Percentiles rank a stretch among this genome's conserved stretches.
Evolutionary conservation across 106 monocot genomes (phyloP).

Genomic region (Dendrobium nobile): DNA sequence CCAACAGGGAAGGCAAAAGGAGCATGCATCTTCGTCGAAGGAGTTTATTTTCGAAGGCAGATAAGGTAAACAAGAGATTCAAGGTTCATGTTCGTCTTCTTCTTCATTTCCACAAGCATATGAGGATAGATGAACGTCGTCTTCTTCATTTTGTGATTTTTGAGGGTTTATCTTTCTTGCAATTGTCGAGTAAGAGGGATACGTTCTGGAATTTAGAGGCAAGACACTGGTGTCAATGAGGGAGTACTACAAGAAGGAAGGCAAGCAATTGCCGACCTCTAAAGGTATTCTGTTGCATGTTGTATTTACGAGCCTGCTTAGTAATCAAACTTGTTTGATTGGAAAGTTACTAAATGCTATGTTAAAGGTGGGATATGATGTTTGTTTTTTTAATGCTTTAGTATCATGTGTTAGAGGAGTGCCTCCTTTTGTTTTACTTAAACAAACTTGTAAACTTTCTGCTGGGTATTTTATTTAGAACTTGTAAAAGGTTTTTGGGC

Average conservation of each 20-base stretch:
- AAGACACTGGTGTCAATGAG: slow-evolving; percentile 87
- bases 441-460: background rate
- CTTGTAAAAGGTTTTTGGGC: background rate
- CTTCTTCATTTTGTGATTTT: background rate
- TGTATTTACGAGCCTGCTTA: background rate
- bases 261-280: slow-evolving; percentile 70
- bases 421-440: background rate
- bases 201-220: slow-evolving; percentile 82
- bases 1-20: too few relatives aligned
- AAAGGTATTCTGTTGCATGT: slow-evolving; percentile 41
- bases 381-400: background rate
- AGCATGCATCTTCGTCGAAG: too few relatives aligned
- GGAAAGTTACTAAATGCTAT: background rate
- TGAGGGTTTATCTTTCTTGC: slow-evolving; percentile 14
- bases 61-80: too few relatives aligned
- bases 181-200: slow-evolving; percentile 76
- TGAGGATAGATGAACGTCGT: too few relatives aligned
- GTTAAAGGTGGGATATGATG: background rate
- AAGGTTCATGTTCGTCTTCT: too few relatives aligned
- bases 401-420: background rate
- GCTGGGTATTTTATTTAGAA: background rate
- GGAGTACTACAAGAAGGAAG: slow-evolving; percentile 86
- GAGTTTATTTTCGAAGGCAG: too few relatives aligned
- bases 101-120: too few relatives aligned
- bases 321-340: background rate